Percentiles rank a stretch among this genome's conserved stretches.
These are phyloP conservation scores for Stereocaulon alpinum DNA, from an alignment of 495 filamentous ascomycete genomes.

Conservation along the genomic window DNA sequence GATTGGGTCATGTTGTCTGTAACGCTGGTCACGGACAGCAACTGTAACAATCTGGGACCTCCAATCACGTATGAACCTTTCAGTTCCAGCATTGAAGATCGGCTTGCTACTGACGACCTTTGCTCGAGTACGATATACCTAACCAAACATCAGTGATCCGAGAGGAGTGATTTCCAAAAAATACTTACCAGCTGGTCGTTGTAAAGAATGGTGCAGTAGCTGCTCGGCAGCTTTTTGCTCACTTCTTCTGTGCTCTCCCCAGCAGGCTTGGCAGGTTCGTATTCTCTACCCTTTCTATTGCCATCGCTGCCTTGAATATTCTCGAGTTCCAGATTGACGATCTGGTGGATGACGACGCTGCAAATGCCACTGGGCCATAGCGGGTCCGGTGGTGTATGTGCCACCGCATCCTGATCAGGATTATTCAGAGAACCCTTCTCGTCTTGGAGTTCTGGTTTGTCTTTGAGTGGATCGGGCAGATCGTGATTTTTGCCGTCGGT, in stretches of 20 bases:
- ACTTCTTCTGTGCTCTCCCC: conserved; percentile 77
- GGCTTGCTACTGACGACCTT: conserved; percentile 90
- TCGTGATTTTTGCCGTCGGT: conserved; percentile 76
- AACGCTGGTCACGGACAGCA: conserved; percentile 74
- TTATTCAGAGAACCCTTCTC: conserved; percentile 73
- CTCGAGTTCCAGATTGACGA: conserved; percentile 81
- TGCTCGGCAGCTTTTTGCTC: conserved; percentile 65
- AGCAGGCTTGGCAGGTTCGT: conserved; percentile 76
- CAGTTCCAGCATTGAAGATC: conserved; percentile 93
- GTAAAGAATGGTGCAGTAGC: conserved; percentile 81
- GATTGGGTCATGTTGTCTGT: conserved; percentile 88
- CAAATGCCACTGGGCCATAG: conserved; percentile 86
- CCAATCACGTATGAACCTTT: conserved; percentile 94
- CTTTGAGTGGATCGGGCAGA: conserved; percentile 59
- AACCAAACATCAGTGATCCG: background rate
- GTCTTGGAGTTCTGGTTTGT: conserved; percentile 72
- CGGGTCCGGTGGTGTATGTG: conserved; percentile 85
- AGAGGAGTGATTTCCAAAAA: background rate
- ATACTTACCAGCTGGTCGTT: conserved; percentile 68
- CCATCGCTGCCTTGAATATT: conserved; percentile 63
- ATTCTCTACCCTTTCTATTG: conserved; percentile 69
- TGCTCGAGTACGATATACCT: conserved; percentile 76
- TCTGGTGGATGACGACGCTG: conserved; percentile 79
- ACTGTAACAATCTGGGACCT: conserved; percentile 74
- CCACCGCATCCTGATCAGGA: conserved; percentile 68